phyloP scores from a whole-genome alignment of 2,329 filamentous ascomycete species.

The Fusarium armeniacum region DNA sequence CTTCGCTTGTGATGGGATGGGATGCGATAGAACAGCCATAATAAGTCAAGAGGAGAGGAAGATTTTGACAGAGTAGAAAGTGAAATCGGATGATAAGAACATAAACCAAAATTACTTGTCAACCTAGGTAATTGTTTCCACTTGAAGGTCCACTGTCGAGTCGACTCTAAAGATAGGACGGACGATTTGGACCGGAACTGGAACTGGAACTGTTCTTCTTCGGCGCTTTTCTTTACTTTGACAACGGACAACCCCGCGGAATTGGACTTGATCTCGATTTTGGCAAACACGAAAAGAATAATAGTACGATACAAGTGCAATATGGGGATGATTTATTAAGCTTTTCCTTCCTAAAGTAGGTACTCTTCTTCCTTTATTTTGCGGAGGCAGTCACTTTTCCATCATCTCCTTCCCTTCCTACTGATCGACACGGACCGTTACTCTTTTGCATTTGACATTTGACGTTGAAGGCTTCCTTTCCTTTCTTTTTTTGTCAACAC shows the following conservation, averaged over 20 bases:
- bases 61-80: not conserved
- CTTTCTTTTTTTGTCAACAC: slow-evolving; percentile 13
- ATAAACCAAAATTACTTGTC: not conserved
- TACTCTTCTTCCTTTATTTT: slow-evolving; percentile 4
- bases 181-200: no score
- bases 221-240: slow-evolving; percentile 33
- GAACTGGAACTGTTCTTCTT: slow-evolving; percentile 5
- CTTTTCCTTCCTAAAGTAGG: slow-evolving; percentile 18
- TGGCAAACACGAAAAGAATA: slow-evolving; percentile 1
- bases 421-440: slow-evolving; percentile 43
- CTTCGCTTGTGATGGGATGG: slow-evolving; percentile 18
- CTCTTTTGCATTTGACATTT: slow-evolving; percentile 21
- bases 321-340: slow-evolving; percentile 20
- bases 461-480: slow-evolving; percentile 5
- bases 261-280: slow-evolving; percentile 29
- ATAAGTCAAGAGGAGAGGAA: slow-evolving; percentile 14
- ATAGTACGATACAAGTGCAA: not conserved
- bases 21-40: slow-evolving; percentile 24
- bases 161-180: not conserved
- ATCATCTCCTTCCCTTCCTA: slow-evolving; percentile 1
- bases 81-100: not conserved
- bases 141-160: slow-evolving; percentile 30
- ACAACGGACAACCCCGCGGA: slow-evolving; percentile 30
- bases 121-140: slow-evolving; percentile 12
- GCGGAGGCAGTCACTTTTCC: slow-evolving; percentile 1